Evolutionary conservation across 768 basidiomycete genomes (phyloP), one percentile per base, ranked within the genome.

Genomic region (Mycena capillaripes): DNA sequence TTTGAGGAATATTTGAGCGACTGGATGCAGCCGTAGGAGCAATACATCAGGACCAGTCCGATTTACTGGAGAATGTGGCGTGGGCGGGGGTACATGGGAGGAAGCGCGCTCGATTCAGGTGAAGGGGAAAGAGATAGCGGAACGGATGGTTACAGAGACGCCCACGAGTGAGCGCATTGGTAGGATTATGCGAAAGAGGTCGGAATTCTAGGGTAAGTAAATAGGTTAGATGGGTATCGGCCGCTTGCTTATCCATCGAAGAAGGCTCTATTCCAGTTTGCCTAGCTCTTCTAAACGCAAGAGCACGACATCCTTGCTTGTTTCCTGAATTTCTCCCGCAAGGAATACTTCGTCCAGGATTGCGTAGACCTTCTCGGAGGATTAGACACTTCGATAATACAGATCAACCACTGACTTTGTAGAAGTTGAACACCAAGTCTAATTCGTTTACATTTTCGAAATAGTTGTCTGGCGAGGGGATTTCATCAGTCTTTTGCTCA

Each of bases 371-470:
- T 97, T 46, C 44, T 17, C 48, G n/a, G 25, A 56, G 19, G 50
- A n/a, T 62, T 7, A 66, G 46, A 52, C 16, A 29, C 23, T 3
- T 12, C 7, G 11, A 58, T 42, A 48, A 19, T 40, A 52, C 34
- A 66, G 69, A 19, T 44, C 40, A 64, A 29, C 12, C 59, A 71
- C 81, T 29, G 46, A 93, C 95, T 86, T 99, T 98, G 84, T 98
- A 98, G 81, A 99, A 99, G 82, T 98, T 98, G 87, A 99, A 99
- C 1, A 99, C 98, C 2, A 99, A 88, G 79, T 99, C 98, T 30
- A 98, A 86, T 81, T 98, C 97, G 84, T 97, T 98, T 1, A 99
- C 98, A 76, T 99, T 99, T 79, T 98, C 97, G 78, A 99, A 99
- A 86, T 98, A 99, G 0, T 95, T 91, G 80, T 98, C 97, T 97